Evolutionary conservation across 495 filamentous ascomycete genomes (phyloP).

Genomic region (Penicillium argentinense): DNA sequence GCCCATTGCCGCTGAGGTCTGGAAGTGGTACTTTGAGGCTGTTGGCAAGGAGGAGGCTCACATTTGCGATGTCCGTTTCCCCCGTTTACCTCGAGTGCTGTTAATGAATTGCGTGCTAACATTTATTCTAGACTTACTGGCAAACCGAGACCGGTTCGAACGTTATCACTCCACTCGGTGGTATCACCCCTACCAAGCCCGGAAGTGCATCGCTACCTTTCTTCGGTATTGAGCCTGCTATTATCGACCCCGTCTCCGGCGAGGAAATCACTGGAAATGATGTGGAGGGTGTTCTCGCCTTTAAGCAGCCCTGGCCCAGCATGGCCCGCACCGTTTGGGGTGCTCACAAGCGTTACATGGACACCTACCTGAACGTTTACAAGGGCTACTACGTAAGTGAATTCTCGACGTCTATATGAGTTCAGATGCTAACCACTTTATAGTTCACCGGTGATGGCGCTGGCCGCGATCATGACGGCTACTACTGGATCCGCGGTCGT

Average conservation of each 20-base stretch:
- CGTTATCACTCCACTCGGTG: constrained; percentile 63
- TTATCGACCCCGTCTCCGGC: constrained; percentile 94
- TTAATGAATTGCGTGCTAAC: constrained; percentile 1
- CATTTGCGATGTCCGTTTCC: constrained; percentile 80
- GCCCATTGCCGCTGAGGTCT: constrained; percentile 96
- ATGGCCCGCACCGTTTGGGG: constrained; percentile 99
- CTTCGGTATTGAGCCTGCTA: constrained; percentile 98
- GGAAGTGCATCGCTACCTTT: constrained; percentile 65
- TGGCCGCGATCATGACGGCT: constrained; percentile 95
- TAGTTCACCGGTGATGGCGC: constrained; percentile 98
- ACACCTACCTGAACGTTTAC: constrained; percentile 97
- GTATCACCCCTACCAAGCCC: constrained; percentile 57
- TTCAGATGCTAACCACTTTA: constrained; percentile 32
- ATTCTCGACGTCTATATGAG: background rate
- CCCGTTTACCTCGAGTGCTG: background rate
- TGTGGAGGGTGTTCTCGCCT: constrained; percentile 94
- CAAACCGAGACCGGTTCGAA: constrained; percentile 99
- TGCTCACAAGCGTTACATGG: constrained; percentile 97
- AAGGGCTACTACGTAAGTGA: constrained; percentile 91
- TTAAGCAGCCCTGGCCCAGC: constrained; percentile 98
- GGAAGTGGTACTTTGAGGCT: constrained; percentile 99
- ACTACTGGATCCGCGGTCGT: constrained; percentile 99
- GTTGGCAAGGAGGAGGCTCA: constrained; percentile 94
- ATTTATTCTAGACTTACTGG: constrained; percentile 83
- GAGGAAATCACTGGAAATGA: constrained; percentile 95